A percentile compares a stretch with the other conserved stretches of the same genome.
Conservation (phyloP, 2,329 filamentous ascomycete species). For the Aureobasidium lini region DNA sequence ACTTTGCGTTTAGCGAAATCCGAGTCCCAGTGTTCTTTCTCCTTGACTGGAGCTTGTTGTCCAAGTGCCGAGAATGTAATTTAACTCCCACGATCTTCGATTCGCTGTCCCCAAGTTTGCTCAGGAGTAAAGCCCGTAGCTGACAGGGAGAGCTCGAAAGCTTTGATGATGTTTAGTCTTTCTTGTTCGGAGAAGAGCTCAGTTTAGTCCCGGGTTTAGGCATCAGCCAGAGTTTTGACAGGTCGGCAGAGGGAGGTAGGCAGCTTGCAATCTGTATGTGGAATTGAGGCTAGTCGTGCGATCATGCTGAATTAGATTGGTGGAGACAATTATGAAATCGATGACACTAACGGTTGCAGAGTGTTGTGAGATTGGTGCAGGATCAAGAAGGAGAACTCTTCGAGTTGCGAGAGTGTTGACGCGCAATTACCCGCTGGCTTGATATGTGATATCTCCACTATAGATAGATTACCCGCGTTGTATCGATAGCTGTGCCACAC, state of each 20-base stretch:
- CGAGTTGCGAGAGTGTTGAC: too few species aligned
- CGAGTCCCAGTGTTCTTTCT: conserved; percentile 34
- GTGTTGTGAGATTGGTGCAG: too few species aligned
- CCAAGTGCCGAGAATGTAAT: conserved; percentile 38
- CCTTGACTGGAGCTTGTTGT: conserved; percentile 31
- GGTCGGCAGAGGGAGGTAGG: conserved; percentile 29
- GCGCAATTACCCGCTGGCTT: too few species aligned
- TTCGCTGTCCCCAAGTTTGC: conserved; percentile 33
- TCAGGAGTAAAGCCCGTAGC: conserved; percentile 32
- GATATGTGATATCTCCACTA: too few species aligned
- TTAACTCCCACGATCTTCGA: conserved; percentile 37
- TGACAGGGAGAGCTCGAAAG: conserved; percentile 30
- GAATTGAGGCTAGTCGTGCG: conserved; percentile 35
- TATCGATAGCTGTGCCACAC: too few species aligned
- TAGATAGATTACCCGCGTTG: too few species aligned
- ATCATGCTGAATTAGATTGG: too few species aligned
- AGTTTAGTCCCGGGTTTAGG: conserved; percentile 37
- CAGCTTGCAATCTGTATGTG: conserved; percentile 34
- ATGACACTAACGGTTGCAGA: too few species aligned
- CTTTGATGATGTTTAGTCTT: conserved; percentile 26
- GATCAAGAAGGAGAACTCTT: too few species aligned
- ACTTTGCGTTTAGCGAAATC: conserved; percentile 34
- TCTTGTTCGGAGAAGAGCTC: conserved; percentile 32
- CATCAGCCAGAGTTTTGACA: conserved; percentile 37
- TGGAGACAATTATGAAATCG: too few species aligned